A percentile compares a stretch with the other conserved stretches of the same genome.
These are phyloP conservation scores for Fusarium palustre DNA, from an alignment of 2,329 filamentous ascomycete species.

Conservation along the genomic window DNA sequence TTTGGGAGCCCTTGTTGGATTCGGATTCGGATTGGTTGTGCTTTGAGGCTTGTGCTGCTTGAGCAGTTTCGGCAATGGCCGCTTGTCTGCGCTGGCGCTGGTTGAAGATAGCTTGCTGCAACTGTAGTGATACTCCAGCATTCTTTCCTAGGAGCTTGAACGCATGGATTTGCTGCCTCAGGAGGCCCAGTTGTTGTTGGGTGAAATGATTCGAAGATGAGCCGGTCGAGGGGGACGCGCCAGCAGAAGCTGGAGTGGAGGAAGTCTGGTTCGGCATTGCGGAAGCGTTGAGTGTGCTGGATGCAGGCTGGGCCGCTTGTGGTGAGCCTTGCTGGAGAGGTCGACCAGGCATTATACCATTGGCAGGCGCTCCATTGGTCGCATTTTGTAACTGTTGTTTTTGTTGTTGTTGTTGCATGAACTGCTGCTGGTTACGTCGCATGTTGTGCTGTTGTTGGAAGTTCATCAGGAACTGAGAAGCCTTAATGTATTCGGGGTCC, in stretches of 20 bases:
- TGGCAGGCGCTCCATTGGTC: conserved; percentile 63
- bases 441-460: conserved; percentile 75
- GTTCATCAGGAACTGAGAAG: conserved; percentile 77
- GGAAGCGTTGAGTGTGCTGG: conserved; percentile 54
- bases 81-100: conserved; percentile 74
- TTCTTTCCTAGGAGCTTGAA: conserved; percentile 94
- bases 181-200: conserved; percentile 79
- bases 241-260: conserved; percentile 50
- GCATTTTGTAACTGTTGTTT: conserved; percentile 65
- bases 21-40: conserved; percentile 50
- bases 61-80: conserved; percentile 61
- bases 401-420: conserved; percentile 54
- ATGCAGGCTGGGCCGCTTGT: conserved; percentile 49
- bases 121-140: conserved; percentile 78
- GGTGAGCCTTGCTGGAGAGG: conserved; percentile 56
- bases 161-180: conserved; percentile 88
- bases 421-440: conserved; percentile 61
- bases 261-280: conserved; percentile 53
- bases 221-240: conserved; percentile 47
- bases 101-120: conserved; percentile 86
- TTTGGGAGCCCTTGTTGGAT: conserved; percentile 52
- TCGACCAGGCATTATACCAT: conserved; percentile 58
- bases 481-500: conserved; percentile 90
- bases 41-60: conserved; percentile 51
- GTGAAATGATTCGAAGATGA: conserved; percentile 72